These are phyloP conservation scores for Chlamydomonas sp. DNA, from an alignment of 139 green algal genomes.

Conservation along the genomic window DNA sequence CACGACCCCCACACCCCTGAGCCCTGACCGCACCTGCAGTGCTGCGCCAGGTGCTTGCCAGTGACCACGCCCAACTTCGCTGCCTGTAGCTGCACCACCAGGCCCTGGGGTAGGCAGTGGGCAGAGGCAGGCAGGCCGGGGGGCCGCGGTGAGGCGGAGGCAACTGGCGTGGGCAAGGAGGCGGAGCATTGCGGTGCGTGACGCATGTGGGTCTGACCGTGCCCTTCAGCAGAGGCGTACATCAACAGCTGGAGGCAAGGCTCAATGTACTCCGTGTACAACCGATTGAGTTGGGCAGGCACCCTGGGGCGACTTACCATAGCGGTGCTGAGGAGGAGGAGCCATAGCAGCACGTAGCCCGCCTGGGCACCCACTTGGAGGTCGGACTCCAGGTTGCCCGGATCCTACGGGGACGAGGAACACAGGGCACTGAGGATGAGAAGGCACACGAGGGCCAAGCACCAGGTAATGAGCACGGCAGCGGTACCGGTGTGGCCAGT, in stretches of 20 bases:
- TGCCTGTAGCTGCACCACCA: slow-evolving; percentile 84
- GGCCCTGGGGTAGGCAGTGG: slow-evolving; percentile 57
- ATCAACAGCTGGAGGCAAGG: too few species aligned
- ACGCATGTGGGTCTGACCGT: too few species aligned
- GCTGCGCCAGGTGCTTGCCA: slow-evolving; percentile 81
- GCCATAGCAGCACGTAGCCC: slow-evolving; percentile 82
- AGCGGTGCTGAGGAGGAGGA: slow-evolving; percentile 83
- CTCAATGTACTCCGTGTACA: background rate
- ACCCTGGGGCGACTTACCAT: slow-evolving; percentile 57
- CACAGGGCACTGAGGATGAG: background rate
- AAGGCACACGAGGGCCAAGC: background rate
- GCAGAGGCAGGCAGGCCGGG: background rate
- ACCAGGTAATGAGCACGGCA: background rate
- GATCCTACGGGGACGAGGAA: slow-evolving; percentile 73
- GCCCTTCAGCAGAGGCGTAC: too few species aligned
- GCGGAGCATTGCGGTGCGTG: too few species aligned
- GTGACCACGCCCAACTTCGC: slow-evolving; percentile 89
- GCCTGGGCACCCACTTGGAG: slow-evolving; percentile 79
- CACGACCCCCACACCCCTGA: background rate
- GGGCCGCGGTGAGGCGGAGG: background rate
- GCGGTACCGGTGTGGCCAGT: background rate
- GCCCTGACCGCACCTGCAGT: slow-evolving; percentile 71
- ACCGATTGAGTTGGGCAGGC: too few species aligned
- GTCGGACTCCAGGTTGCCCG: slow-evolving; percentile 91
- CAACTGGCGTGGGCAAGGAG: background rate